Base-by-base conservation (phyloP, 2,329 filamentous ascomycete species). In the Trichoderma lentiforme region DNA sequence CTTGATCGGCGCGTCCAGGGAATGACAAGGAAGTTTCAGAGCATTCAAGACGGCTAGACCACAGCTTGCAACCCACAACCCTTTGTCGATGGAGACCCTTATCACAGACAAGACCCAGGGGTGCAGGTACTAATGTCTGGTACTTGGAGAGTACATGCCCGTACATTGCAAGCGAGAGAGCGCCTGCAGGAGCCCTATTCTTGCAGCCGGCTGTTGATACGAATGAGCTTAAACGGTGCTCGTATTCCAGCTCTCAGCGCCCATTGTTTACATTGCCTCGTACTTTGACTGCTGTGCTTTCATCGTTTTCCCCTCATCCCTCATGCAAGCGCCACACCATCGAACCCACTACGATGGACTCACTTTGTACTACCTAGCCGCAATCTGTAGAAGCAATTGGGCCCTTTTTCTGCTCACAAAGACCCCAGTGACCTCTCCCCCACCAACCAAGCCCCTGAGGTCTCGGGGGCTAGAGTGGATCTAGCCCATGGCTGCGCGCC, bases 1-100 rank as follows among this genome's bases (percentile, higher is more conserved):
- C 34, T 47, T 64, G 68, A 68, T 73, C 71, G 71, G 73, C 63
- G 72, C 69, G 71, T 73, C 68, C 74, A 73, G 71, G 74, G 72
- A 71, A 69, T 70, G 72, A 71, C 71, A 71, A 62, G 68, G 62
- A 63, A 68, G 63, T 74, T 71, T 71, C 71, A 73, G 71, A 69
- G 70, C 67, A 58, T 67, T 67, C 51, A 67, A 67, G 47, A 60
- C 43, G 63, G 71, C 61, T 71, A 65, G 69, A 57, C 60, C 68
- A 68, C 71, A 39, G 71, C 71, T 51, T 32, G 24, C 58, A 64
- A 32, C 36, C 67, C 67, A 71, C 64, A 62, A 28, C 39, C 64
- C 56, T 56, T 71, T 15, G 39, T 28, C 47, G 47, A 71, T 58
- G 24, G 61, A 53, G 67, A 58, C 69, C 69, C 69, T 71, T 71